Evolutionary conservation across 495 filamentous ascomycete species (phyloP), one percentile per base, ranked within the genome.

Genomic region (Xylaria nigripes): DNA sequence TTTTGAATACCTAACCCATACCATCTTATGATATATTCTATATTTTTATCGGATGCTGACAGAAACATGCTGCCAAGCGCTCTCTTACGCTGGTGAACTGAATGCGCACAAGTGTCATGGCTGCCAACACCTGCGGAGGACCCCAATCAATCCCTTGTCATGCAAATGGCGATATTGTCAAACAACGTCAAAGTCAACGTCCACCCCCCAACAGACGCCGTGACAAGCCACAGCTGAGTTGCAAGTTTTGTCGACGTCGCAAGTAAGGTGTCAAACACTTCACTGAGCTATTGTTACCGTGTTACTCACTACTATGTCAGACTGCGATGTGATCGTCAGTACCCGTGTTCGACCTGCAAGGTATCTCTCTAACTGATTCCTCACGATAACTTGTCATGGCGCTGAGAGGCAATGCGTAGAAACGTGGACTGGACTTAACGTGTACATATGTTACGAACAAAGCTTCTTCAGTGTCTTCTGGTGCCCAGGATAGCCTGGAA

Each of bases 111-210:
- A 12, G 22, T 34, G 51, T 32, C 45, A 54, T 54, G 51, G 46
- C 51, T 27, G 8, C 43, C 40, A 41, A 49, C 36, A 22, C 32
- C 32, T 10, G 13, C 32, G 32, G 12, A 41, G 24, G 29, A 8
- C 5, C 25, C 27, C 24, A 41, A 18, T 10, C 24, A 29, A 43
- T n/a, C 1, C 18, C 36, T 29, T 23, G 16, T 65, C n/a, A 65
- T 61, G 44, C 61, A 59, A 46, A 81, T 55, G 19, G 73, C 70
- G 30, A 48, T 18, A n/a, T 34, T 22, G 44, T 32, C 19, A 32
- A 10, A 23, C 51, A 54, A 43, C 54, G 54, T 24, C 47, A 54
- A 43, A 47, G 54, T 24, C 47, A 51, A 25, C 51, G 46, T 23
- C 56, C 50, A 7, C 51, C 45, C 7, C 57, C 51, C 13, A 56